Evolutionary conservation across 2,329 filamentous ascomycete genomes (phyloP), one percentile per base, ranked within the genome.

Genomic region (Microsporum canis): DNA sequence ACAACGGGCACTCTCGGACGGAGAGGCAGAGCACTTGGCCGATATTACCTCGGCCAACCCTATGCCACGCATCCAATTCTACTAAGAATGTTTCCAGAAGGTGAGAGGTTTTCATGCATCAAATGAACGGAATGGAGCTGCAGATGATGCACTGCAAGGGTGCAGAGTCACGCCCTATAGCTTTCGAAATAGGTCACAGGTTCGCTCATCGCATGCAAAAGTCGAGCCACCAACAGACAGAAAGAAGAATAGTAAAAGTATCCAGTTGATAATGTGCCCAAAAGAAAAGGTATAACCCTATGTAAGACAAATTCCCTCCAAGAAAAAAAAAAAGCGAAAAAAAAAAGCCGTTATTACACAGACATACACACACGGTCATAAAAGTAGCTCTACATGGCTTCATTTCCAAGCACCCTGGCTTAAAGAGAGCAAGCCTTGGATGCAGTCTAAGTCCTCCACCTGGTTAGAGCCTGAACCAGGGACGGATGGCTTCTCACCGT

Each of bases 381-480:
- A 55, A 23, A 12, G 31, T 55, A 6, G 51, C 51, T 55, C 51
- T 55, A 55, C 36, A 55, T 55, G 36, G n/a, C 29, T 55, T 57
- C 55, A 88, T 69, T 84, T 82, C 91, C 91, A 96, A 70, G 89
- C 89, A n/a, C 91, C 92, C 75, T 95, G 89, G 68, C 90, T 95
- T 53, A 97, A 79, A 58, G 89, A 92, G 64, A 96, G 73, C 65
- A 97, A 75, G n/a, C 90, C 90, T 60, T 92, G 89, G 55, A 96
- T 87, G 70, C 90, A 95, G 71, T 95, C 90, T 72, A 95, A 80
- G 70, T 96, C 92, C 61, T 85, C 83, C 71, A 84, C 86, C 74
- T 90, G 89, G 70, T 86, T 86, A 6, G 60, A 57, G 27, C 39
- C 57, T 1, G 62, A 34, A 8, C 14, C 43, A 7, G 59, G 47